Percentiles rank a stretch among this genome's conserved stretches.
Conservation (phyloP, 139 green algal genomes). For the Nannochloris sp. region DNA sequence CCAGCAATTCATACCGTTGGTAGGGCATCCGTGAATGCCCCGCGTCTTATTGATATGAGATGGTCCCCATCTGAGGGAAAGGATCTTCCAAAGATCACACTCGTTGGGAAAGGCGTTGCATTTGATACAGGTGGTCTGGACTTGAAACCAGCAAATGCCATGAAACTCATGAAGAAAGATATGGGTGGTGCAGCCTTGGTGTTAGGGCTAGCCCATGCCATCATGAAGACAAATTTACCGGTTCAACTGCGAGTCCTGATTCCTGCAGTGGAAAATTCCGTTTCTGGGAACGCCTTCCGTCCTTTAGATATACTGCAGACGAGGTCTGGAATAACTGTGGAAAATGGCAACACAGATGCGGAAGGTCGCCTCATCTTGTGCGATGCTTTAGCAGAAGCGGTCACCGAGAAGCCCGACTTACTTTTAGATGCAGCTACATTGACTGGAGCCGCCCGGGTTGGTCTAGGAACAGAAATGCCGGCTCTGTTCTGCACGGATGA, state of each 20-base stretch:
- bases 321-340: slow-evolving; percentile 49
- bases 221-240: slow-evolving; percentile 33
- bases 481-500: slow-evolving; percentile 43
- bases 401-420: slow-evolving; percentile 37
- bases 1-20: slow-evolving; percentile 54
- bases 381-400: slow-evolving; percentile 38
- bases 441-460: slow-evolving; percentile 54
- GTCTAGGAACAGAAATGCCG: slow-evolving; percentile 51
- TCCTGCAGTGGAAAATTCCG: slow-evolving; percentile 50
- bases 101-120: slow-evolving; percentile 62
- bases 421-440: slow-evolving; percentile 59
- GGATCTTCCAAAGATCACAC: slow-evolving; percentile 34
- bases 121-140: slow-evolving; percentile 58
- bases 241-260: slow-evolving; percentile 43
- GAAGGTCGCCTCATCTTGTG: slow-evolving; percentile 53
- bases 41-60: slow-evolving; percentile 29
- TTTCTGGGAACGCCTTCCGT: slow-evolving; percentile 38
- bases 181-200: slow-evolving; percentile 53
- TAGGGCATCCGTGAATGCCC: slow-evolving; percentile 29
- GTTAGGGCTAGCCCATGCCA: slow-evolving; percentile 36
- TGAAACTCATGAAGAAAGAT: slow-evolving; percentile 71
- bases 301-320: slow-evolving; percentile 44
- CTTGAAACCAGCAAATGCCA: slow-evolving; percentile 46
- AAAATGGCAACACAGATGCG: slow-evolving; percentile 42
- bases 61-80: slow-evolving; percentile 12